Evolutionary conservation across 2,329 filamentous ascomycete genomes (phyloP).

Genomic region (Gnomoniopsis sp.): DNA sequence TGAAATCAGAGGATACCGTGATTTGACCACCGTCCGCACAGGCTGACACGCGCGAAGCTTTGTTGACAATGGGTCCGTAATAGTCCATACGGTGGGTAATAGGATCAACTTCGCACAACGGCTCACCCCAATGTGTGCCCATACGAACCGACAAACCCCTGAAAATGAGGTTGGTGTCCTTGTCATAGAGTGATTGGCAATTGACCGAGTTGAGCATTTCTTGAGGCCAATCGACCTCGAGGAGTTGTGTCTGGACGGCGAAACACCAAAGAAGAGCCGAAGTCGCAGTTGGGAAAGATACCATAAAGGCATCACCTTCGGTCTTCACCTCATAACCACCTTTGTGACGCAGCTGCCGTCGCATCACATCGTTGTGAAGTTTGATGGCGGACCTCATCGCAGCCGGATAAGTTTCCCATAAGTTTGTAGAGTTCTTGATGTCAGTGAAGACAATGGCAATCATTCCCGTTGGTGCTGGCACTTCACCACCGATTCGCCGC

Average conservation of each 20-base stretch:
- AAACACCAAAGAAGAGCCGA: conserved; percentile 96
- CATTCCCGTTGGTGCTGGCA: conserved; percentile 85
- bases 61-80: conserved; percentile 99
- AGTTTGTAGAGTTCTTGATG: conserved; percentile 94
- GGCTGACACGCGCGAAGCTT: conserved; percentile 87
- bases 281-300: conserved; percentile 94
- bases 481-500: conserved; percentile 81
- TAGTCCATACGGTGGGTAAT: conserved; percentile 99
- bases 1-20: conserved; percentile 94
- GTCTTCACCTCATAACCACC: conserved; percentile 99
- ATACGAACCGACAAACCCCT: conserved; percentile 92
- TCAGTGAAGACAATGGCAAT: conserved; percentile 96
- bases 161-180: conserved; percentile 87
- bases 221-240: conserved; percentile 88
- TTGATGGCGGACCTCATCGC: conserved; percentile 97
- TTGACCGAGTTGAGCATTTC: conserved; percentile 86
- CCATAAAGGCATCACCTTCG: conserved; percentile 99
- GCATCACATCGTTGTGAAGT: conserved; percentile 96
- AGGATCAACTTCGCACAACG: conserved; percentile 91
- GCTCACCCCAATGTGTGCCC: conserved; percentile 94
- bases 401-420: conserved; percentile 93
- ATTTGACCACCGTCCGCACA: conserved; percentile 97
- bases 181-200: conserved; percentile 77
- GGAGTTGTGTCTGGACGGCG: conserved; percentile 81
- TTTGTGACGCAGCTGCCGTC: conserved; percentile 85